Percentiles rank a stretch among this genome's conserved stretches.
Conservation (phyloP, 1,284 basidiomycete species). For the Trametes polyzona region DNA sequence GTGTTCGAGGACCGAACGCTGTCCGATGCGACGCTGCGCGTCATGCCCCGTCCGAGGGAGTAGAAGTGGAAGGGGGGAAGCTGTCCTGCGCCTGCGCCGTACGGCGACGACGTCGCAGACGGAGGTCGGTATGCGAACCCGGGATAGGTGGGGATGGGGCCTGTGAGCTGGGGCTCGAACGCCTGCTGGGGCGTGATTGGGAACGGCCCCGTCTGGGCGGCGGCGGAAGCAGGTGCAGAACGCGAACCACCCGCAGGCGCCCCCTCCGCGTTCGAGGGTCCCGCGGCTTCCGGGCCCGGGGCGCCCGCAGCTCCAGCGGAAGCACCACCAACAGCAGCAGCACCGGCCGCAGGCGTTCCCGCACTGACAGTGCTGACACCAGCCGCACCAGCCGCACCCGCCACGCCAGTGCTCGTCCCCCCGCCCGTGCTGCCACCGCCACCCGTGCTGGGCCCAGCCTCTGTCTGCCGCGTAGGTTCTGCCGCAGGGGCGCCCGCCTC, state of each 20-base stretch:
- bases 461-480: slow-evolving; percentile 4
- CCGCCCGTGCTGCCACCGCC: slow-evolving; percentile 14
- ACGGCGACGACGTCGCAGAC: slow-evolving; percentile 20
- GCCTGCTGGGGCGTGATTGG: slow-evolving; percentile 11
- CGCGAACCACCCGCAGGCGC: background rate
- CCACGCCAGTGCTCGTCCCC: background rate
- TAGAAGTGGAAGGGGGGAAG: slow-evolving; percentile 4
- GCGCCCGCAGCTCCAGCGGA: no score
- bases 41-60: slow-evolving; percentile 20
- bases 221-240: background rate
- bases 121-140: slow-evolving; percentile 22
- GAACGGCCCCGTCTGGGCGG: slow-evolving; percentile 9
- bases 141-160: slow-evolving; percentile 22
- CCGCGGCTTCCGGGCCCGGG: slow-evolving; percentile 15
- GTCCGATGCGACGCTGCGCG: slow-evolving; percentile 21
- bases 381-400: background rate
- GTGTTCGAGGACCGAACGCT: slow-evolving; percentile 24
- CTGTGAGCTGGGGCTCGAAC: slow-evolving; percentile 24
- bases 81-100: slow-evolving; percentile 6
- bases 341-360: background rate
- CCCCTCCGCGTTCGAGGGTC: slow-evolving; percentile 11
- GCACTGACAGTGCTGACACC: background rate
- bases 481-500: background rate
- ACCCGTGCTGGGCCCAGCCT: background rate
- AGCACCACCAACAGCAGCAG: no score